Conservation (phyloP, 768 basidiomycete species). For the Tulasnella sp. region DNA sequence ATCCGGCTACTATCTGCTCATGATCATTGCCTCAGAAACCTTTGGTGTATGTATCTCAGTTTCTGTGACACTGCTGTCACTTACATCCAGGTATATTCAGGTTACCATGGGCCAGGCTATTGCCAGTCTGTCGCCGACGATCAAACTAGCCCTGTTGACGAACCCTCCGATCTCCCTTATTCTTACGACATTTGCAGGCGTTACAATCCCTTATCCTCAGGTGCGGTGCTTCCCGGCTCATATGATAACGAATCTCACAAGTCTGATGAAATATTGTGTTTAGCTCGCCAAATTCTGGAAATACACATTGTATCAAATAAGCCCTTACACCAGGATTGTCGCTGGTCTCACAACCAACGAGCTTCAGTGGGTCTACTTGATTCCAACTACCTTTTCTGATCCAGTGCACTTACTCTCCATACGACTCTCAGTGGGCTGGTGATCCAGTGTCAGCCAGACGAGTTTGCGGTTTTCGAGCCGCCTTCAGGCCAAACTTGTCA, state of each 20-base stretch:
- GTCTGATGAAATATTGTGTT: conserved; percentile 31
- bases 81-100: too few relatives aligned
- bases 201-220: conserved; percentile 45
- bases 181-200: conserved; percentile 59
- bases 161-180: conserved; percentile 25
- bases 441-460: conserved; percentile 54
- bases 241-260: background rate
- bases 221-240: background rate
- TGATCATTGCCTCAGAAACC: conserved; percentile 59
- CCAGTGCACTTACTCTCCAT: too few relatives aligned
- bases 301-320: conserved; percentile 65
- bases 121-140: conserved; percentile 63
- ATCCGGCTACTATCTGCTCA: conserved; percentile 60
- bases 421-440: conserved; percentile 33
- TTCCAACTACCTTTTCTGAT: background rate
- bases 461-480: conserved; percentile 62
- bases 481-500: conserved; percentile 63
- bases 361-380: conserved; percentile 34
- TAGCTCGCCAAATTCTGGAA: conserved; percentile 56
- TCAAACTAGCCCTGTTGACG: conserved; percentile 42
- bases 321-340: conserved; percentile 60
- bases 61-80: too few relatives aligned
- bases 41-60: conserved; percentile 32
- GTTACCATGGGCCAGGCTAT: conserved; percentile 55
- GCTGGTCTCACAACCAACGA: conserved; percentile 69